A percentile compares a stretch with the other conserved stretches of the same genome.
Conservation (phyloP, 2,329 filamentous ascomycete species). For the Furcasterigmium furcatum region DNA sequence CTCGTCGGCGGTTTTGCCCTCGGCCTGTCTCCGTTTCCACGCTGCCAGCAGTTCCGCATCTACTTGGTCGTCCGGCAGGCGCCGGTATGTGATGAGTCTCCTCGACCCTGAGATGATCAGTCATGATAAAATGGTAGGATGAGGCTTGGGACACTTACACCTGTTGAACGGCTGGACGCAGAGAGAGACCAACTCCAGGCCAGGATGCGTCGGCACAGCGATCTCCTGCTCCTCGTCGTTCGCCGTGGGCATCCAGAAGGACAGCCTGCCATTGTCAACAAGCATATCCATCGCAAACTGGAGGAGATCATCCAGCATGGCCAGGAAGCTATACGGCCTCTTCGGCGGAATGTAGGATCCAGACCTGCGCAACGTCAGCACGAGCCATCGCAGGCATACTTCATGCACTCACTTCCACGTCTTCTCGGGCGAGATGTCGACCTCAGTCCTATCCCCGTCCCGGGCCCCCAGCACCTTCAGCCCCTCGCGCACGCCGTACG, state of each 20-base stretch:
- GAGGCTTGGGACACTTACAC: conserved; percentile 53
- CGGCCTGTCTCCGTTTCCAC: conserved; percentile 20
- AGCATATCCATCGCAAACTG: conserved; percentile 75
- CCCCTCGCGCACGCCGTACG: conserved; percentile 92
- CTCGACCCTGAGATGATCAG: conserved; percentile 65
- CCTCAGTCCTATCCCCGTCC: conserved; percentile 54
- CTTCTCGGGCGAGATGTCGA: conserved; percentile 48
- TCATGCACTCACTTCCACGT: conserved; percentile 64
- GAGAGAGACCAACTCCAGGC: conserved; percentile 68
- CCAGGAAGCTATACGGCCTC: conserved; percentile 85
- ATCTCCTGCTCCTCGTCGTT: conserved; percentile 77
- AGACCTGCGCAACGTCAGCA: conserved; percentile 34
- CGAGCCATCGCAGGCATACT: too few relatives aligned
- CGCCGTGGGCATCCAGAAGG: conserved; percentile 97
- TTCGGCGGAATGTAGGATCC: conserved; percentile 81
- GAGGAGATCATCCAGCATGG: conserved; percentile 87
- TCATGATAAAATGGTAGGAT: neutral
- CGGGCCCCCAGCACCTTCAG: conserved; percentile 80
- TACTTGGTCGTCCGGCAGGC: conserved; percentile 59
- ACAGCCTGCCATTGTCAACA: conserved; percentile 74
- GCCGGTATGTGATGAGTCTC: conserved; percentile 80
- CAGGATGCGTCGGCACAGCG: conserved; percentile 71
- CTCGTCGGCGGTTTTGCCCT: conserved; percentile 53
- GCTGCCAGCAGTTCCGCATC: conserved; percentile 36
- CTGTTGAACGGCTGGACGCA: conserved; percentile 88